Evolutionary conservation across 2,329 filamentous ascomycete genomes (phyloP), one percentile per base, ranked within the genome.

Genomic region (Xylaria arbuscula): DNA sequence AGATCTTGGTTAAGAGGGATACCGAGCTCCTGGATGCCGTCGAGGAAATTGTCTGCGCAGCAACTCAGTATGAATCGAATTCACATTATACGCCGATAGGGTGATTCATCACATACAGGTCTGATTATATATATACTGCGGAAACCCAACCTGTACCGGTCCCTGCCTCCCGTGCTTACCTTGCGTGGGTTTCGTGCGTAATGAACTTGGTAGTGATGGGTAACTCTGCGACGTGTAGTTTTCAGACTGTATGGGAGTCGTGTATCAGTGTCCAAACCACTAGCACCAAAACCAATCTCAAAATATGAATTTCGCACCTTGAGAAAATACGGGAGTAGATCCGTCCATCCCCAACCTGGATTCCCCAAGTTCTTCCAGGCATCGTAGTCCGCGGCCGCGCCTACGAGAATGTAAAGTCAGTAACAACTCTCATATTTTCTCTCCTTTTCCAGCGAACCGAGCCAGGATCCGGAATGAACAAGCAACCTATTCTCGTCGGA

Each of bases 321-420:
- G 34, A 79, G 78, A 70, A 87, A 84, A 69, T 87, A 87, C 0
- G 82, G 84, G 0, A 84, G 73, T 11, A 88, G 73, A 24, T 76
- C 77, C 1, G 80, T 70, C 80, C 81, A 84, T 19, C 80, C 79
- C 83, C 82, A 84, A 1, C 78, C 80, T 0, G 76, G 74, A 54
- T 82, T 82, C 0, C 81, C 82, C 4, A 84, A 73, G 2, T 76
- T 76, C 62, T 80, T 80, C 82, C 82, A 84, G 24, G 79, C 78
- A 53, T 84, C 80, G 59, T 81, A 84, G 66, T 83, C 81, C 15
- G 75, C 76, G 8, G 74, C 76, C 15, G 80, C 77, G 7, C 81
- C 55, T 57, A 17, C 11, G 17, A 19, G 22, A 22, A n/a, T 19
- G 7, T 1, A 45, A 15, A 57, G 38, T 57, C 22, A 45, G 24